Conservation (phyloP, 805 yeast species). For the Citeromyces matritensis region DNA sequence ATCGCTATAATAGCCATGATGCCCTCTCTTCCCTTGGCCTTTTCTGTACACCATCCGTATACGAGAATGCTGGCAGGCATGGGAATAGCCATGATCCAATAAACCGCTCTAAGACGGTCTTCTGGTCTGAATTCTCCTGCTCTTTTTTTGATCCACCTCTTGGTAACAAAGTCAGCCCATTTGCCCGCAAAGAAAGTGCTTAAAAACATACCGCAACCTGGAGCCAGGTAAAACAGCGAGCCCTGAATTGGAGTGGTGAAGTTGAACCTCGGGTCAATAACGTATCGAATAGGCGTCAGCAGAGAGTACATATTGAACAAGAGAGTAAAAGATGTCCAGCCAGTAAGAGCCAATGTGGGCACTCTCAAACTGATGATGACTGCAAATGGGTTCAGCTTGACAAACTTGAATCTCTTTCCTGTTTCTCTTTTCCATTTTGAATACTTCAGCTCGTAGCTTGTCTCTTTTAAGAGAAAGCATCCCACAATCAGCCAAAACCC, state of each 20-base stretch:
- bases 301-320: constrained; percentile 34
- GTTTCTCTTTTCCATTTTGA: constrained; percentile 9
- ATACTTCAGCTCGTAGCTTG: constrained; percentile 17
- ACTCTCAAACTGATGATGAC: constrained; percentile 25
- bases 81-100: constrained; percentile 23
- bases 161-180: constrained; percentile 33
- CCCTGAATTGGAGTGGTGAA: constrained; percentile 31
- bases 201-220: constrained; percentile 35
- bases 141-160: constrained; percentile 21
- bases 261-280: constrained; percentile 39
- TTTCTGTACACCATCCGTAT: constrained; percentile 39
- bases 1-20: constrained; percentile 41
- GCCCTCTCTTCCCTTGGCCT: constrained; percentile 19
- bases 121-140: constrained; percentile 33
- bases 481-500: constrained; percentile 16
- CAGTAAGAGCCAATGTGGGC: constrained; percentile 27
- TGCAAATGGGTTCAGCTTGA: constrained; percentile 28
- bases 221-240: constrained; percentile 38
- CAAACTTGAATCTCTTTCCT: constrained; percentile 21
- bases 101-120: constrained; percentile 28
- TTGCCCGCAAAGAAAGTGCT: constrained; percentile 39
- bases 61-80: constrained; percentile 28
- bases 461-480: constrained; percentile 28
- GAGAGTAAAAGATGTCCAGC: constrained; percentile 22
- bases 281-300: constrained; percentile 39